Percentiles rank a stretch among this genome's conserved stretches.
Conservation (phyloP, 352 stramenopile genomes). For the Plasmopara muralis region DNA sequence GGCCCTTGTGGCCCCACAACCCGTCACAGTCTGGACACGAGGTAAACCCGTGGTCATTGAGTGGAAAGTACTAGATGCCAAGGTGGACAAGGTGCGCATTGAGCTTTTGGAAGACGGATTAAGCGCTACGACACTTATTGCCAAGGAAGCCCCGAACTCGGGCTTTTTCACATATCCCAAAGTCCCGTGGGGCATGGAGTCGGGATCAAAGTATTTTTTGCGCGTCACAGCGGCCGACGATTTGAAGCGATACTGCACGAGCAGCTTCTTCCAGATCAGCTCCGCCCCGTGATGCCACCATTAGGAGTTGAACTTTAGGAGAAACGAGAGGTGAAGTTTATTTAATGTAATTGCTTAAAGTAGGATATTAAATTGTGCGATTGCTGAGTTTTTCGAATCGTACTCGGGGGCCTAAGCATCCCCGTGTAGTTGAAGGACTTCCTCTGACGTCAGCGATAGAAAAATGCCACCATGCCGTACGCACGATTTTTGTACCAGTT, state of each 20-base stretch:
- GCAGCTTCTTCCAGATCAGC: slow-evolving; percentile 62
- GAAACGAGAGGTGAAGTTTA: slow-evolving; percentile 23
- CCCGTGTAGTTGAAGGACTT: too few relatives aligned
- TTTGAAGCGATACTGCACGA: slow-evolving; percentile 46
- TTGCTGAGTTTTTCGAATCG: background rate
- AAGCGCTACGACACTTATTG: slow-evolving; percentile 59
- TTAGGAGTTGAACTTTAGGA: slow-evolving; percentile 10
- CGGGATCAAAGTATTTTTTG: slow-evolving; percentile 72
- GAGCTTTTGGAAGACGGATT: slow-evolving; percentile 64
- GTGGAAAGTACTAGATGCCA: slow-evolving; percentile 59
- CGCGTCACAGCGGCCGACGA: slow-evolving; percentile 43
- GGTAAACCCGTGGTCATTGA: slow-evolving; percentile 63
- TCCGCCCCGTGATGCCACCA: slow-evolving; percentile 29
- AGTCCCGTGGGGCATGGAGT: slow-evolving; percentile 81
- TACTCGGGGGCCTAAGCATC: too few relatives aligned
- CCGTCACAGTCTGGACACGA: slow-evolving; percentile 59
- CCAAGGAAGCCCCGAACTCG: slow-evolving; percentile 50
- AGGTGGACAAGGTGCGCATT: slow-evolving; percentile 46
- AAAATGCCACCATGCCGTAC: too few relatives aligned
- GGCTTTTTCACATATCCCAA: slow-evolving; percentile 64
- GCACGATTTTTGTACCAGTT: too few relatives aligned
- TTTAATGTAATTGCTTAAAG: slow-evolving; percentile 18
- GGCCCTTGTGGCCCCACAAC: slow-evolving; percentile 30
- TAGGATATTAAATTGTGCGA: background rate
- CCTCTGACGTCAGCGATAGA: too few relatives aligned